phyloP scores from a whole-genome alignment of 352 stramenopile genomes.

The Globisporangium nunn region DNA sequence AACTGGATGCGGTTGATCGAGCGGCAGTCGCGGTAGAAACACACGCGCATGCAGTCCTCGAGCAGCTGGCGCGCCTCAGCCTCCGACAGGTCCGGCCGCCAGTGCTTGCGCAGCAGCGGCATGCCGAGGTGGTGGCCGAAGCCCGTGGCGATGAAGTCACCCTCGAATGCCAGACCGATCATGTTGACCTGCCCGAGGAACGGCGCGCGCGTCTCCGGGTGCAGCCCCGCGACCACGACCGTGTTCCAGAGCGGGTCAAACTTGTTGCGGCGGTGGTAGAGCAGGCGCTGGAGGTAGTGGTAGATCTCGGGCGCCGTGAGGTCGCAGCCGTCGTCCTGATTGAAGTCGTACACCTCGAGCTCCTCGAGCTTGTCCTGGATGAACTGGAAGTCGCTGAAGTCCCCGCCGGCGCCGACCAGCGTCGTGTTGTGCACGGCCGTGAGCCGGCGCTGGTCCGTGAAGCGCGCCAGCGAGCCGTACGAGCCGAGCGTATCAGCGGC shows the following conservation, averaged over 20 bases:
- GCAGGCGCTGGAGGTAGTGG: conserved; percentile 95
- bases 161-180: conserved; percentile 96
- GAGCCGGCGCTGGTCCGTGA: conserved; percentile 91
- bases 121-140: conserved; percentile 97
- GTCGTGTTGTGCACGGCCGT: conserved; percentile 87
- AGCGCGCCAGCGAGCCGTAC: conserved; percentile 97
- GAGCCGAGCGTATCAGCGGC: conserved; percentile 96
- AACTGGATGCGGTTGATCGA: conserved; percentile 98
- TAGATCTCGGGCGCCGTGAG: conserved; percentile 93
- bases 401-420: conserved; percentile 92
- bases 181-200: conserved; percentile 97
- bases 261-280: conserved; percentile 98
- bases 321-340: conserved; percentile 93
- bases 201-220: conserved; percentile 84
- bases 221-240: conserved; percentile 92
- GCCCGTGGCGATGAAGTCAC: conserved; percentile 95
- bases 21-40: conserved; percentile 98
- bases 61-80: conserved; percentile 91
- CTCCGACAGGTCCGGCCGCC: conserved; percentile 90
- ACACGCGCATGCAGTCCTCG: conserved; percentile 96
- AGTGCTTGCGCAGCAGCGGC: conserved; percentile 95
- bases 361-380: conserved; percentile 93
- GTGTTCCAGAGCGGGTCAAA: conserved; percentile 99
- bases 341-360: conserved; percentile 93
- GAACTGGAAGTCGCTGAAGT: conserved; percentile 98